These are phyloP conservation scores for Eucalyptus polyanthemos DNA, from an alignment of 345 rosid species.

Conservation along the genomic window DNA sequence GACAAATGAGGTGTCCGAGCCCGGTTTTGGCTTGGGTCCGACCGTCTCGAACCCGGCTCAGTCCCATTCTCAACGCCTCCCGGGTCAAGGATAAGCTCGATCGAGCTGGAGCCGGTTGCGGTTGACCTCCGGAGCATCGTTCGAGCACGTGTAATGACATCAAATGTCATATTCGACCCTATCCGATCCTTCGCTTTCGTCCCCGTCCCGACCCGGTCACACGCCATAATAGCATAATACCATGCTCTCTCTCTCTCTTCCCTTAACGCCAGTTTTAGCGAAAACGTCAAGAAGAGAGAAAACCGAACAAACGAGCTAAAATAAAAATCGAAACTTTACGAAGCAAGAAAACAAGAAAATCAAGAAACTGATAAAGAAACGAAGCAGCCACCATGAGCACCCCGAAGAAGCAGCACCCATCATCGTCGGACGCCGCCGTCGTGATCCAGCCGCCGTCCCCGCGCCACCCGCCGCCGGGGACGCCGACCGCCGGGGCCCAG, in stretches of 20 bases:
- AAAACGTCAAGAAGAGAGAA: too few relatives aligned
- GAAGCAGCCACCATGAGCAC: slow-evolving; percentile 12
- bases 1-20: too few relatives aligned
- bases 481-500: slow-evolving; percentile 38
- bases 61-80: background rate
- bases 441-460: slow-evolving; percentile 65
- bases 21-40: background rate
- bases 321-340: background rate
- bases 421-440: slow-evolving; percentile 22
- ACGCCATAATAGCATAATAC: background rate
- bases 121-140: background rate
- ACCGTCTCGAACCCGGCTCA: background rate
- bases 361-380: background rate
- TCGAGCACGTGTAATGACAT: background rate
- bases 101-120: background rate
- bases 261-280: too few relatives aligned
- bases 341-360: background rate
- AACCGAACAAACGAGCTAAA: background rate
- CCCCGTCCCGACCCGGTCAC: background rate
- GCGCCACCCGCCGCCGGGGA: slow-evolving; percentile 13
- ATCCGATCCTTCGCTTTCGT: background rate
- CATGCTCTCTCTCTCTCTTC: background rate
- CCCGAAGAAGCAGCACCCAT: slow-evolving; percentile 12
- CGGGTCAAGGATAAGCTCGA: background rate
- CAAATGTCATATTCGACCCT: background rate